Evolutionary conservation across 2,329 filamentous ascomycete species (phyloP).

Genomic region (Botryotinia calthae): DNA sequence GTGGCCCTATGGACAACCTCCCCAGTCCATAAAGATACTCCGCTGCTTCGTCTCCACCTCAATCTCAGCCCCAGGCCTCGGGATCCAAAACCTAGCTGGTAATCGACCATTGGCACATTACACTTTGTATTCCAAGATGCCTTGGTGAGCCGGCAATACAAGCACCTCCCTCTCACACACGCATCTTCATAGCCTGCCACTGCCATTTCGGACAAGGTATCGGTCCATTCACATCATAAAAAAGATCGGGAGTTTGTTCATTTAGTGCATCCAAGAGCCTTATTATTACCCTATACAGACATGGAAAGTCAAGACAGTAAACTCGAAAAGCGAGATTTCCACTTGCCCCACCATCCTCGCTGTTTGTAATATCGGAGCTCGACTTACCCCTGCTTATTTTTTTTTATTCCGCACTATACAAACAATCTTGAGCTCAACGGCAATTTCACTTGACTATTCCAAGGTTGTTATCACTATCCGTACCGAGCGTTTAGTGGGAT

Average conservation of each 20-base stretch:
- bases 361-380: slow-evolving; percentile 26
- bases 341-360: slow-evolving; percentile 22
- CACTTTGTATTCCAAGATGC: slow-evolving; percentile 19
- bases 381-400: slow-evolving; percentile 14
- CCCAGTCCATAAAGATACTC: slow-evolving; percentile 12
- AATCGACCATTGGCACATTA: slow-evolving; percentile 26
- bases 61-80: slow-evolving; percentile 27
- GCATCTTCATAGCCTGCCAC: slow-evolving; percentile 31
- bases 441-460: slow-evolving; percentile 27
- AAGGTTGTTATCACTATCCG: slow-evolving; percentile 22
- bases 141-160: slow-evolving; percentile 22
- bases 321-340: slow-evolving; percentile 17
- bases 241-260: neutral
- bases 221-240: slow-evolving; percentile 12
- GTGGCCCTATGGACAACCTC: slow-evolving; percentile 14
- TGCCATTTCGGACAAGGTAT: slow-evolving; percentile 31
- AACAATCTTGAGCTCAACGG: slow-evolving; percentile 18
- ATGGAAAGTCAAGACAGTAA: slow-evolving; percentile 16
- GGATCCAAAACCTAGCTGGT: slow-evolving; percentile 28
- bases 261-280: neutral
- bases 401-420: slow-evolving; percentile 14
- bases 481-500: slow-evolving; percentile 25
- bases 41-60: slow-evolving; percentile 17
- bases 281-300: slow-evolving; percentile 15
- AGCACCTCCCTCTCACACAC: slow-evolving; percentile 25